phyloP scores from a whole-genome alignment of 208 protist species.

The Wallacemonas rigidus region DNA sequence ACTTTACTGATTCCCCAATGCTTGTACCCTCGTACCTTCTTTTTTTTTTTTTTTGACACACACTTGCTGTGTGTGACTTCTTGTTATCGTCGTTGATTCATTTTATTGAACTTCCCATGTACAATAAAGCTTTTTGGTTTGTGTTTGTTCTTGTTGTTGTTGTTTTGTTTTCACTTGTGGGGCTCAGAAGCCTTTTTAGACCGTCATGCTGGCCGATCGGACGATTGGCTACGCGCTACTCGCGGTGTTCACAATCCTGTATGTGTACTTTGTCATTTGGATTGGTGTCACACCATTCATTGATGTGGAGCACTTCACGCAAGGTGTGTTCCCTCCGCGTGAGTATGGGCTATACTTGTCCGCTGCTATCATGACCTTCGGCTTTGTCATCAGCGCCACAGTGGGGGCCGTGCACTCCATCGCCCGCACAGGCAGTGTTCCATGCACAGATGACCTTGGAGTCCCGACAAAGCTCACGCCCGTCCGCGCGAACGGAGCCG shows the following conservation, averaged over 20 bases:
- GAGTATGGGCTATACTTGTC: slow-evolving; percentile 80
- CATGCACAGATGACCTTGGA: background rate
- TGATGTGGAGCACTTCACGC: slow-evolving; percentile 78
- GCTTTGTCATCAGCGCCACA: slow-evolving; percentile 39
- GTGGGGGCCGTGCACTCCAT: slow-evolving; percentile 71
- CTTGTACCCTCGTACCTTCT: slow-evolving; percentile 10
- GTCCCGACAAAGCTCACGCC: no score
- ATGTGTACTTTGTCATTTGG: slow-evolving; percentile 82
- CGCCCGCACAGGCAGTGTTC: slow-evolving; percentile 38
- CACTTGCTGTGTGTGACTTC: background rate
- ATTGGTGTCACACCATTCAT: slow-evolving; percentile 85
- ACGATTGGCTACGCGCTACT: slow-evolving; percentile 66
- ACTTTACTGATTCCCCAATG: no score
- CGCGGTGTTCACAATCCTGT: slow-evolving; percentile 44
- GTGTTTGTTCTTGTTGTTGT: slow-evolving; percentile 21
- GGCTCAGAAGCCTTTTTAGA: background rate
- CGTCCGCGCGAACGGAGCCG: no score
- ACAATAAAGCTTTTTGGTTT: slow-evolving; percentile 3
- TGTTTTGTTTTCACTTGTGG: background rate
- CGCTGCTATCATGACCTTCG: slow-evolving; percentile 46
- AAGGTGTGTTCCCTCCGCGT: slow-evolving; percentile 65
- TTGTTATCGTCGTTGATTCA: background rate
- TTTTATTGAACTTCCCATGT: background rate
- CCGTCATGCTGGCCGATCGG: slow-evolving; percentile 64
- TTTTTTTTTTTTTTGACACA: slow-evolving; percentile 17